Conservation (phyloP, 2,329 filamentous ascomycete species). For the Colletotrichum viniferum region DNA sequence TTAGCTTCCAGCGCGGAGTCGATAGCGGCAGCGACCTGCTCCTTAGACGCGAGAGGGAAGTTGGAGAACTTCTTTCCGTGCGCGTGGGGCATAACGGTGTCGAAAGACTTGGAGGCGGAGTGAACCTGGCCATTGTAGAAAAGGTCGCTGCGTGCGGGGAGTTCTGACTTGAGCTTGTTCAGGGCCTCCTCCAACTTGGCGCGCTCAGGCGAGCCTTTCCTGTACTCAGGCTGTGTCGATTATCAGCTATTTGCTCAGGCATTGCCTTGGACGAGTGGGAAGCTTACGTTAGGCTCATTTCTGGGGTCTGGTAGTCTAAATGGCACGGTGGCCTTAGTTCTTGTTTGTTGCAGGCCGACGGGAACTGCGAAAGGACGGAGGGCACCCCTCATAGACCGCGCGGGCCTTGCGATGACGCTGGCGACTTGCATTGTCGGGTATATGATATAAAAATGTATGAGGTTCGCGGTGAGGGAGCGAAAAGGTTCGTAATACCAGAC, state of each 20-base stretch:
- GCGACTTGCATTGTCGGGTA: not conserved
- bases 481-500: not conserved
- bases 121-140: constrained; percentile 34
- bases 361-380: constrained; percentile 19
- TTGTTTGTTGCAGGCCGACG: constrained; percentile 22
- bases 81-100: constrained; percentile 39
- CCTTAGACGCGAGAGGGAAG: constrained; percentile 34
- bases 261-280: not conserved
- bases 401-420: not conserved
- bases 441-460: not conserved
- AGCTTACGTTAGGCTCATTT: constrained; percentile 36
- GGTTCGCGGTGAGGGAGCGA: not conserved
- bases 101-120: constrained; percentile 26
- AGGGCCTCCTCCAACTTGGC: constrained; percentile 32
- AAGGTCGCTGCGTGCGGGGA: constrained; percentile 35
- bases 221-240: constrained; percentile 30
- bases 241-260: not conserved
- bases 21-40: constrained; percentile 35
- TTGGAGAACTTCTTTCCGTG: constrained; percentile 37
- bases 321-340: constrained; percentile 30
- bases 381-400: not conserved
- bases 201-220: constrained; percentile 33
- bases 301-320: constrained; percentile 34
- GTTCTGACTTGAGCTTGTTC: constrained; percentile 31
- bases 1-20: constrained; percentile 35